These are phyloP conservation scores for Triticum dicoccoides DNA, from an alignment of 176 grass and related monocot genomes.

Conservation along the genomic window DNA sequence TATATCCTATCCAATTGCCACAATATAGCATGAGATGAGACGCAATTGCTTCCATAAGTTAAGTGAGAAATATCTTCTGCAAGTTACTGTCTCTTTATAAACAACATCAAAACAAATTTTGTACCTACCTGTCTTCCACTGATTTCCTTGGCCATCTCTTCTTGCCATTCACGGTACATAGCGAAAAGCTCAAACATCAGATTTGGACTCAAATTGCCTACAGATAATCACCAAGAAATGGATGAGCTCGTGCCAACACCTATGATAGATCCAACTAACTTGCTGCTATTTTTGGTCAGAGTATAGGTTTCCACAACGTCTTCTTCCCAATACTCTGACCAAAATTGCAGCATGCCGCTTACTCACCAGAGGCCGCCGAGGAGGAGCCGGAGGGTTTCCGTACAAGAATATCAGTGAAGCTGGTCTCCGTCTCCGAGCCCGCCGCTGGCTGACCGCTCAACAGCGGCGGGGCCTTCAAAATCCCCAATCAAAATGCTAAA, in stretches of 20 bases:
- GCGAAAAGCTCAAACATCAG: conserved; percentile 77
- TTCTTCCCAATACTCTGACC: not conserved
- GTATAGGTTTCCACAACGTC: not conserved
- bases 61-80: not conserved
- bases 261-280: not conserved
- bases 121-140: conserved; percentile 57
- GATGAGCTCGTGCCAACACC: not conserved
- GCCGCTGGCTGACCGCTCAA: conserved; percentile 33
- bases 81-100: not conserved
- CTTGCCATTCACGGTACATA: conserved; percentile 81
- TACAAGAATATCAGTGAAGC: conserved; percentile 68
- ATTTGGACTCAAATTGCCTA: conserved; percentile 70
- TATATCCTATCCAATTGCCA: not conserved
- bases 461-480: conserved; percentile 57
- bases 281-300: not conserved
- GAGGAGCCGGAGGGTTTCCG: conserved; percentile 49
- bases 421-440: conserved; percentile 50
- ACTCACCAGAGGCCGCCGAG: conserved; percentile 33
- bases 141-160: conserved; percentile 81
- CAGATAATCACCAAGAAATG: conserved; percentile 13
- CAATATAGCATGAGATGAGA: not conserved
- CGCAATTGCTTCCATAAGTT: not conserved
- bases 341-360: not conserved
- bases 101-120: conserved; percentile 1
- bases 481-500: not conserved